Evolutionary conservation across 2,329 filamentous ascomycete species (phyloP).

Genomic region (Harringtonia lauricola): DNA sequence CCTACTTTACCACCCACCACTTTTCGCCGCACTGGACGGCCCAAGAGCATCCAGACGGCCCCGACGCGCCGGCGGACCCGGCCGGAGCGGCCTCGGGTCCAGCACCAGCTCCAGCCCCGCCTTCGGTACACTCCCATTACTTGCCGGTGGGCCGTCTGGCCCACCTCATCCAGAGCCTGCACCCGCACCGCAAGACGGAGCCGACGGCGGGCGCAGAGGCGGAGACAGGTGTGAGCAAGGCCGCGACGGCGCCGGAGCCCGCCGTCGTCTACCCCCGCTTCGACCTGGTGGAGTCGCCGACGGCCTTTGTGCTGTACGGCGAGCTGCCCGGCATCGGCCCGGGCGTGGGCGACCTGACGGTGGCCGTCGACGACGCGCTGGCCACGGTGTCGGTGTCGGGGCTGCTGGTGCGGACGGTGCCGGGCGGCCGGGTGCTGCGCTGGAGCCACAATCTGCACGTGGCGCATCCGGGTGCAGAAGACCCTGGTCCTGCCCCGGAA

Average conservation of each 20-base stretch:
- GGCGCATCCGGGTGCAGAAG: neutral
- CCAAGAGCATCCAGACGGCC: too few species aligned
- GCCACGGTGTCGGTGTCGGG: neutral
- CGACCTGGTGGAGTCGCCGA: neutral
- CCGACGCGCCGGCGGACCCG: too few species aligned
- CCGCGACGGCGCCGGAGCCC: neutral
- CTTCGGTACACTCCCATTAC: neutral
- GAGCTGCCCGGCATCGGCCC: neutral
- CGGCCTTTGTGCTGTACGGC: neutral
- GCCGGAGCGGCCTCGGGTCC: neutral
- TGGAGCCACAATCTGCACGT: neutral
- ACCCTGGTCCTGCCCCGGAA: neutral
- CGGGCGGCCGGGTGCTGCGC: neutral
- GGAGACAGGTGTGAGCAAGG: neutral
- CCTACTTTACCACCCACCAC: conserved; percentile 1
- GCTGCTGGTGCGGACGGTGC: neutral
- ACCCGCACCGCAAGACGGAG: neutral
- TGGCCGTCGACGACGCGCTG: neutral
- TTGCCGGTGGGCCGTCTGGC: neutral
- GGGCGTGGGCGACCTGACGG: neutral
- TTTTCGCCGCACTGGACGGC: neutral
- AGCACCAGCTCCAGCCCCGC: neutral
- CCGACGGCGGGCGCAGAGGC: neutral
- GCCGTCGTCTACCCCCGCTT: neutral
- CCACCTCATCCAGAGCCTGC: neutral